These are phyloP conservation scores for Magnolia changhungtana DNA, from an alignment of 164 flowering plant species.

Conservation along the genomic window DNA sequence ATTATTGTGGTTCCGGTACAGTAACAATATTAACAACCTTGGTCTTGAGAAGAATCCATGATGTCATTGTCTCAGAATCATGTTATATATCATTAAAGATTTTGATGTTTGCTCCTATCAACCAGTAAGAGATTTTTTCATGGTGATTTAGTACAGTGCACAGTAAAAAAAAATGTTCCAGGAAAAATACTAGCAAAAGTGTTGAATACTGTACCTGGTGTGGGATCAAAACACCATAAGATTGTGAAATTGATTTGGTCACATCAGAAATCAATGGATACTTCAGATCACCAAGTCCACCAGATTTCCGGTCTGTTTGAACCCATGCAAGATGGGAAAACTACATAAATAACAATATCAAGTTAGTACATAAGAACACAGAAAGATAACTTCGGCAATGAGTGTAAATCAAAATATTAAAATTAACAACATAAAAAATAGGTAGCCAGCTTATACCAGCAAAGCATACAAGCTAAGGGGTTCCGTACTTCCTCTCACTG, in stretches of 20 bases:
- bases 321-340: constrained; percentile 99
- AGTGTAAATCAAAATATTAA: neutral
- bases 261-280: constrained; percentile 94
- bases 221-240: constrained; percentile 77
- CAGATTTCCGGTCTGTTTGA: constrained; percentile 95
- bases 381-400: neutral
- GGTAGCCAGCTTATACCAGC: neutral
- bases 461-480: neutral
- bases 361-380: neutral
- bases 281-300: constrained; percentile 92
- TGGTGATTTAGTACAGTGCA: neutral
- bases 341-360: constrained; percentile 30
- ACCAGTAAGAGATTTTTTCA: too few relatives aligned
- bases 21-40: too few relatives aligned
- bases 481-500: too few relatives aligned
- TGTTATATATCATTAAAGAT: too few relatives aligned
- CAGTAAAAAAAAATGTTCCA: neutral
- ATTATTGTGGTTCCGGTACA: too few relatives aligned
- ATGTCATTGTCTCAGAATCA: too few relatives aligned
- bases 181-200: neutral
- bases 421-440: too few relatives aligned
- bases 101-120: too few relatives aligned
- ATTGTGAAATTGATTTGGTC: constrained; percentile 84
- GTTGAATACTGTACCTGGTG: constrained; percentile 62
- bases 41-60: too few relatives aligned